Percentiles rank a stretch among this genome's conserved stretches.
These are phyloP conservation scores for Beauveria sp. DNA, from an alignment of 2,329 filamentous ascomycete genomes.

Conservation along the genomic window DNA sequence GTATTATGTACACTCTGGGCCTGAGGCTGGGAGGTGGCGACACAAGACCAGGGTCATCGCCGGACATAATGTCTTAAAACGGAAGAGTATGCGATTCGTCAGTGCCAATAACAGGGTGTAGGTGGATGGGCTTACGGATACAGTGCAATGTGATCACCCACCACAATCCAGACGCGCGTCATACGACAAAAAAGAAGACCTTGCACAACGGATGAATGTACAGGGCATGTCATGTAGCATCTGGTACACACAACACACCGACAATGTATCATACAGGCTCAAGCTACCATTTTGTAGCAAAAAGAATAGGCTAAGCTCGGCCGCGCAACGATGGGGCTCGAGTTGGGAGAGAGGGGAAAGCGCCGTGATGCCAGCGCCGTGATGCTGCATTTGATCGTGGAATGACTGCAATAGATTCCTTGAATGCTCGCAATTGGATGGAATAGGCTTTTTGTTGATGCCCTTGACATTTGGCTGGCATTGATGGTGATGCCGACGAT, in stretches of 20 bases:
- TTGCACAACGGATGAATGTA: background rate
- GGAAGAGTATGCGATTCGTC: constrained; percentile 8
- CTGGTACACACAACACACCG: background rate
- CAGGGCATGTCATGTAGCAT: constrained; percentile 1
- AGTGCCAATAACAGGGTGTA: background rate
- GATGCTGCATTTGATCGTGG: background rate
- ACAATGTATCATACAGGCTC: background rate
- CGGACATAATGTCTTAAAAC: constrained; percentile 5
- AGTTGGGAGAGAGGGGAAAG: background rate
- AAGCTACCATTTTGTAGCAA: background rate
- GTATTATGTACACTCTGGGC: background rate
- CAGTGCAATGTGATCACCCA: background rate
- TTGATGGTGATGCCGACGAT: background rate
- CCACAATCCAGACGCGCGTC: background rate
- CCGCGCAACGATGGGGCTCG: background rate
- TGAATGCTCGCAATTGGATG: background rate
- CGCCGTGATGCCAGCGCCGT: background rate
- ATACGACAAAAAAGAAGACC: background rate
- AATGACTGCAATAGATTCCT: background rate
- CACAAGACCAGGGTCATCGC: background rate
- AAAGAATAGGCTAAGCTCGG: background rate
- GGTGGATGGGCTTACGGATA: background rate
- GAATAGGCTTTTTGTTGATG: background rate
- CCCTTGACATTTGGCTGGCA: background rate
- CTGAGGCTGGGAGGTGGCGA: background rate